These are phyloP conservation scores for Puccinia triticina DNA, from an alignment of 1,284 basidiomycete species.

Conservation along the genomic window DNA sequence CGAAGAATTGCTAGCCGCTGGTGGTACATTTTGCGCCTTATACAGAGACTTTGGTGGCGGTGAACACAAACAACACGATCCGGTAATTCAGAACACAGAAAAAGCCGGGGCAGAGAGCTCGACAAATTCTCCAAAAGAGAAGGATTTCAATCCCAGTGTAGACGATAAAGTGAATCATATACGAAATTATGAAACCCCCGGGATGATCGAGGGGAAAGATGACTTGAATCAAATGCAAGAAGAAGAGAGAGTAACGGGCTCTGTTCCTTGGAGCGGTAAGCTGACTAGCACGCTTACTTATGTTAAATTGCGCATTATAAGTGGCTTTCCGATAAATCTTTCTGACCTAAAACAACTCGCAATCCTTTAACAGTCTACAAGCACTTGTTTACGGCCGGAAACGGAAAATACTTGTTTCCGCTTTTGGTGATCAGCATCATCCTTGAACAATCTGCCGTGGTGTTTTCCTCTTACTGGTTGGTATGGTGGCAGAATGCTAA, in stretches of 20 bases:
- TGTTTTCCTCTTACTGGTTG: slow-evolving; percentile 62
- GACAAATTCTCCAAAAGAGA: slow-evolving; percentile 56
- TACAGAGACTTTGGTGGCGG: slow-evolving; percentile 70
- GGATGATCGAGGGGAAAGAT: slow-evolving; percentile 66
- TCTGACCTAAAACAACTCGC: neutral
- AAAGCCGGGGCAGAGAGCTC: slow-evolving; percentile 58
- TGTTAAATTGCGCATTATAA: neutral
- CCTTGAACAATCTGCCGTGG: slow-evolving; percentile 69
- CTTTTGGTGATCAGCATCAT: slow-evolving; percentile 67
- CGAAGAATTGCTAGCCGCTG: slow-evolving; percentile 67
- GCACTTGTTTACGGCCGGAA: slow-evolving; percentile 70
- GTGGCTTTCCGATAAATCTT: neutral
- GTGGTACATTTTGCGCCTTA: slow-evolving; percentile 73
- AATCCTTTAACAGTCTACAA: slow-evolving; percentile 65
- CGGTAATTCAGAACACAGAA: neutral
- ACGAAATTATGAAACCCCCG: slow-evolving; percentile 64
- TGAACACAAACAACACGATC: neutral
- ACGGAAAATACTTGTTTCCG: slow-evolving; percentile 67
- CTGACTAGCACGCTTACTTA: neutral
- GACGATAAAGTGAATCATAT: slow-evolving; percentile 56
- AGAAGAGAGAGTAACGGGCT: slow-evolving; percentile 22
- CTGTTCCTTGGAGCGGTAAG: slow-evolving; percentile 17
- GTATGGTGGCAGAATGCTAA: slow-evolving; percentile 59
- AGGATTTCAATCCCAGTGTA: slow-evolving; percentile 54
- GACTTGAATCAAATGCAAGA: slow-evolving; percentile 23